phyloP scores from a whole-genome alignment of 164 flowering plant genomes.

The Vitis cinerea region DNA sequence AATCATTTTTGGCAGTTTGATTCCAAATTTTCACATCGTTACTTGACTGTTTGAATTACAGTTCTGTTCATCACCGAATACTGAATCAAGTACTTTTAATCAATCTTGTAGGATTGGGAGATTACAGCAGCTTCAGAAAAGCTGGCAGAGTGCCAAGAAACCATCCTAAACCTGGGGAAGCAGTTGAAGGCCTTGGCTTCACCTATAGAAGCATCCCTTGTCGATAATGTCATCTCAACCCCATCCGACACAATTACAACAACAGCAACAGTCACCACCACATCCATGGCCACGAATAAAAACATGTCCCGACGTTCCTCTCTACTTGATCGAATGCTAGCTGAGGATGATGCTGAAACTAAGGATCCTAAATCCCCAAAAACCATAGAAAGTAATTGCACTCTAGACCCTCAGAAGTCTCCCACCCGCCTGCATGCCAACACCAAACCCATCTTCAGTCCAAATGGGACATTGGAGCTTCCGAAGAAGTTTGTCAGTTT shows the following conservation, averaged over 20 bases:
- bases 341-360: conserved; percentile 27
- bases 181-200: conserved; percentile 49
- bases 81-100: background rate
- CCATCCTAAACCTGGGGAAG: conserved; percentile 54
- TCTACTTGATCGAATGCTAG: conserved; percentile 37
- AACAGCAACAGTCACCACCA: conserved; percentile 1
- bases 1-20: background rate
- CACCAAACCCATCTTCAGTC: conserved; percentile 3
- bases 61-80: background rate
- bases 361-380: conserved; percentile 6
- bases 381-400: conserved; percentile 9
- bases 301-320: conserved; percentile 26
- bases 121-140: conserved; percentile 59
- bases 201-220: conserved; percentile 31
- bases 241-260: conserved; percentile 17
- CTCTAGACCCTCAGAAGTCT: conserved; percentile 3
- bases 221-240: conserved; percentile 27
- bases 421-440: background rate
- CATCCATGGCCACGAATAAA: conserved; percentile 11
- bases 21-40: too few species aligned
- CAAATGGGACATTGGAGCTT: conserved; percentile 7
- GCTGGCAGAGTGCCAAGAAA: conserved; percentile 70
- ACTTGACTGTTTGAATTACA: too few species aligned
- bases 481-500: conserved; percentile 7
- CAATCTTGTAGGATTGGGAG: conserved; percentile 44